Base-by-base conservation (phyloP, 345 rosid genomes). In the Sisymbrium irio region DNA sequence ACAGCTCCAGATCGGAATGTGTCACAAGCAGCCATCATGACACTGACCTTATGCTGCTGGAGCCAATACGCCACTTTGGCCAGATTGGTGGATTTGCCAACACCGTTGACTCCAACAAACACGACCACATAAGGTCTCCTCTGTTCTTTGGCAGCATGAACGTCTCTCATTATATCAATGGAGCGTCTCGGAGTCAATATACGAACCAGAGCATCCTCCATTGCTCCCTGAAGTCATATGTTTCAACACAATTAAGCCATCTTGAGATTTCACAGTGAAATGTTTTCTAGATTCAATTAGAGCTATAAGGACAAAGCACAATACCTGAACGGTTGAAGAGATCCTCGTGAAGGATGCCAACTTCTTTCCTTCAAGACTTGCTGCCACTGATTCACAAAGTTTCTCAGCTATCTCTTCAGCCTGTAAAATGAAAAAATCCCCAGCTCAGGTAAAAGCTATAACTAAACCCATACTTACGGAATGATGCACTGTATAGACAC, bases 21-120 rank as follows among this genome's bases (percentile, higher is more conserved):
- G 80, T 95, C 99, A 66, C 98, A 95, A 36, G 99, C 99, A 80
- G 99, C 99, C 97, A 95, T 95, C 99, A 90, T 92, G 60, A 90
- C 98, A 53, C 83, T 87, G 69, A 90, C 80, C 45, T 95, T 79
- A 78, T 95, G 97, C 96, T 92, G 97, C 72, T 62, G 82, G 80
- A 95, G 99, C 99, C 99, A 95, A 80, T 90, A 92, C 7, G 99
- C 99, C 45, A 93, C 98, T 90, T 95, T 92, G 18, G 99, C 98
- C 5, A 95, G 84, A 78, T 95, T 95, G 57, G 99, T 95, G 40
- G 99, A 95, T 82, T 95, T 95, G 59, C 99, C 99, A 71, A 95
- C 99, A 62, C 99, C 97, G 72, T 95, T 95, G 75, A 95, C 98
- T 77, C 99, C 99, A 54, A 95, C 96, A 81, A 95, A 95, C 62